These are phyloP conservation scores for Penicillium sp. DNA, from an alignment of 2,329 filamentous ascomycete species.

Conservation along the genomic window DNA sequence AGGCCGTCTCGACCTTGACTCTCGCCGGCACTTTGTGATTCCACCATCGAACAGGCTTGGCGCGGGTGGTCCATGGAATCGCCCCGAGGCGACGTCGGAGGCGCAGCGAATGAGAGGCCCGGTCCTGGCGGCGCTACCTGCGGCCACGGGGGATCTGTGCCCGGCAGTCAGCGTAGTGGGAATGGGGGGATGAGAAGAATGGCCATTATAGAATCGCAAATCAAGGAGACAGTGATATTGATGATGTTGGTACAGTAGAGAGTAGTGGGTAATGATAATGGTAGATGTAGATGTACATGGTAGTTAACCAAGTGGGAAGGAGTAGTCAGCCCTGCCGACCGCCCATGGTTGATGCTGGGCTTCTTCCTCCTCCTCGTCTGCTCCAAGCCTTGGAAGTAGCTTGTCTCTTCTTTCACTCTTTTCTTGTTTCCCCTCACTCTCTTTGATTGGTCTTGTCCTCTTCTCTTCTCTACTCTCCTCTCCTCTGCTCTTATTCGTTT, in stretches of 20 bases:
- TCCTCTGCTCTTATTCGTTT: neutral
- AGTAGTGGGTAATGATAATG: neutral
- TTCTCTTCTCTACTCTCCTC: neutral
- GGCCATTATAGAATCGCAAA: too few species aligned
- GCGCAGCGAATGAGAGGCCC: conserved; percentile 11
- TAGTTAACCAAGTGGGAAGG: too few species aligned
- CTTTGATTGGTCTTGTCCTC: neutral
- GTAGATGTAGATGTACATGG: too few species aligned
- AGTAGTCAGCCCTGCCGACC: neutral
- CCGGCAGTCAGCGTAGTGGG: conserved; percentile 3
- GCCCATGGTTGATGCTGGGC: neutral
- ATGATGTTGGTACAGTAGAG: neutral
- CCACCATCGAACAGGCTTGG: conserved; percentile 13
- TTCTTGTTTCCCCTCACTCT: neutral
- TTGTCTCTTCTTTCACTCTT: conserved; percentile 6
- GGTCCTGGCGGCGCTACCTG: conserved; percentile 7
- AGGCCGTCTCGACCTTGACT: too few species aligned
- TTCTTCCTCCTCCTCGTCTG: neutral
- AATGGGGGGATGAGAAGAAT: neutral
- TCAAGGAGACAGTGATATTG: too few species aligned
- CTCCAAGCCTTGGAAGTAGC: neutral
- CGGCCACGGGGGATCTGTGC: conserved; percentile 9
- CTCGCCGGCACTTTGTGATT: too few species aligned
- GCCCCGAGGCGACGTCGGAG: conserved; percentile 5
- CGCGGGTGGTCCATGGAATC: conserved; percentile 8